phyloP scores from a whole-genome alignment of 805 yeast species.

The Saturnispora gosingensis region DNA sequence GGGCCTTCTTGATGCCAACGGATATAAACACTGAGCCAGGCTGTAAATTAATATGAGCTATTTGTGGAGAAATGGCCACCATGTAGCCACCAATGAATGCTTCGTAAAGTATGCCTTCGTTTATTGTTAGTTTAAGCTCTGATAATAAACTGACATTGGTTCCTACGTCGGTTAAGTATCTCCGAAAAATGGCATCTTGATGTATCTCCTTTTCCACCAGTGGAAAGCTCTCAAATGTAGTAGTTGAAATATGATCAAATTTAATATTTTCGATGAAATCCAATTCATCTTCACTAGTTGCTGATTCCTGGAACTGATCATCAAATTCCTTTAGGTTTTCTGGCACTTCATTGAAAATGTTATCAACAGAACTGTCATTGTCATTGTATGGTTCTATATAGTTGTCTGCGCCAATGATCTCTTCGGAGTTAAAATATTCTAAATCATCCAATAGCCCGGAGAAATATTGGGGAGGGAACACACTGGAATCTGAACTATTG shows the following conservation, averaged over 20 bases:
- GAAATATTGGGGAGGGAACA: neutral
- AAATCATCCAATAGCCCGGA: constrained; percentile 2
- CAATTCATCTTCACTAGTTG: neutral
- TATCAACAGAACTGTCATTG: neutral
- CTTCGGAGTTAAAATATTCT: neutral
- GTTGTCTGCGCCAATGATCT: neutral
- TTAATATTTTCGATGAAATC: neutral
- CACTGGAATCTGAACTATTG: neutral
- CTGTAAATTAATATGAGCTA: constrained; percentile 32
- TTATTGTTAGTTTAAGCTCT: constrained; percentile 13
- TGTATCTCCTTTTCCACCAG: constrained; percentile 7
- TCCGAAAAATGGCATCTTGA: constrained; percentile 20
- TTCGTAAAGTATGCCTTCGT: constrained; percentile 21
- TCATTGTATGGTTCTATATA: neutral
- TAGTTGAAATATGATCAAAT: neutral
- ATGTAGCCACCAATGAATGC: constrained; percentile 35
- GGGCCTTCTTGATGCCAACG: constrained; percentile 23
- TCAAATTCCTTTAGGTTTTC: neutral
- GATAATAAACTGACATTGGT: constrained; percentile 13
- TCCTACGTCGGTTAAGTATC: constrained; percentile 13
- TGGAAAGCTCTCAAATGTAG: neutral
- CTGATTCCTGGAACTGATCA: neutral
- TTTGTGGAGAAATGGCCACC: constrained; percentile 33
- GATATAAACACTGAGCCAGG: constrained; percentile 35
- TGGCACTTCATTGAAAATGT: neutral